Percentiles rank a stretch among this genome's conserved stretches.
phyloP scores from a whole-genome alignment of 2,329 filamentous ascomycete species.

The Fusarium sp. region DNA sequence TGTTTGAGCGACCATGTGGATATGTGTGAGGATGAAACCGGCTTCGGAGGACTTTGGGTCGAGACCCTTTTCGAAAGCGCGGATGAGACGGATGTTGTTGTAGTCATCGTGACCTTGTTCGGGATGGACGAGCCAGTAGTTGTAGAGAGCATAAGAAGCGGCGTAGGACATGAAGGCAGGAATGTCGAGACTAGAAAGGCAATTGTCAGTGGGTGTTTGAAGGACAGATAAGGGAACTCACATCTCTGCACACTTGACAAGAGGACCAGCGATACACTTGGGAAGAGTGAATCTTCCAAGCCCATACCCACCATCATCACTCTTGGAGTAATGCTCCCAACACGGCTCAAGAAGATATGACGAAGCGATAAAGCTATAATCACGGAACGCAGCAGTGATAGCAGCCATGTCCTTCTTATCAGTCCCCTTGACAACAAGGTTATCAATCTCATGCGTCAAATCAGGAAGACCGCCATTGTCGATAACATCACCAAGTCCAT shows the following conservation, averaged over 20 bases:
- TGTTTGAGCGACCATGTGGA: slow-evolving; percentile 94
- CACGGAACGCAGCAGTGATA: slow-evolving; percentile 33
- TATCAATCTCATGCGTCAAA: slow-evolving; percentile 36
- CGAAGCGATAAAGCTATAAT: slow-evolving; percentile 38
- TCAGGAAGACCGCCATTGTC: slow-evolving; percentile 34
- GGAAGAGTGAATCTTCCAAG: slow-evolving; percentile 34
- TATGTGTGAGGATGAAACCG: slow-evolving; percentile 94
- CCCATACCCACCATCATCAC: slow-evolving; percentile 24
- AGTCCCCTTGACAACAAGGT: slow-evolving; percentile 27
- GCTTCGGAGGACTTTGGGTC: slow-evolving; percentile 90
- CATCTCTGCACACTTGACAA: slow-evolving; percentile 40
- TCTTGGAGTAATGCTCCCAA: slow-evolving; percentile 36
- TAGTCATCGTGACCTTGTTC: slow-evolving; percentile 68
- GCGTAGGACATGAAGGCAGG: slow-evolving; percentile 56
- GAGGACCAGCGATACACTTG: slow-evolving; percentile 36
- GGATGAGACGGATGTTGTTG: slow-evolving; percentile 82
- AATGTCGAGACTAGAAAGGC: slow-evolving; percentile 24
- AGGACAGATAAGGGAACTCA: background rate
- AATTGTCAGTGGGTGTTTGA: background rate
- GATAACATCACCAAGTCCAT: slow-evolving; percentile 32
- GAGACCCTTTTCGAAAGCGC: slow-evolving; percentile 90
- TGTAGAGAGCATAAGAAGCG: slow-evolving; percentile 76
- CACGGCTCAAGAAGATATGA: slow-evolving; percentile 36
- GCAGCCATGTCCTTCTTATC: slow-evolving; percentile 35
- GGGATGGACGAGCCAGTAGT: slow-evolving; percentile 72